Base-by-base conservation (phyloP, 2,329 filamentous ascomycete genomes). In the Leptographium lundbergii region DNA sequence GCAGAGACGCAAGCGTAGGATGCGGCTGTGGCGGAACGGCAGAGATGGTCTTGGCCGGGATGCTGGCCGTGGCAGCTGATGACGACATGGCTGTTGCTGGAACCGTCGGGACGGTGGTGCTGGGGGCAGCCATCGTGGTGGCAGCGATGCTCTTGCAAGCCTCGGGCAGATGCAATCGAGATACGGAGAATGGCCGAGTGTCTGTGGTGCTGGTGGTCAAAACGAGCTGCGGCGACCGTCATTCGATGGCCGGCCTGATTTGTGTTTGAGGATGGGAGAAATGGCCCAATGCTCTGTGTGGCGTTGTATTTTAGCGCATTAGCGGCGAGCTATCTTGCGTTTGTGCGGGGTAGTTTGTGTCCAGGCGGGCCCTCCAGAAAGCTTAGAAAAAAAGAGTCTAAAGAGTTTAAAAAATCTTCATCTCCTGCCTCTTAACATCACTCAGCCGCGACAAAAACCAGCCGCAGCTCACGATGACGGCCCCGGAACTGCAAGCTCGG, bases 401-500 rank as follows among this genome's bases (percentile, higher is more conserved):
- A 32, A 17, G 17, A 32, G 25, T 42, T 13, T 17, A 19, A 45
- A 45, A 45, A 45, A 45, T 45, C 42, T 45, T 17, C 42, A n/a
- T 6, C 4, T n/a, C 19, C 6, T 42, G 39, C 39, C 19, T 45
- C n/a, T n/a, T n/a, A 7, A 17, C 17, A 36, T 22, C n/a, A n/a
- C n/a, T 11, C n/a, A 24, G 22, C 42, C 24, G 51, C 45, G 22
- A 56, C 47, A 51, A 52, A 32, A 32, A 57, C n/a, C 25, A 22
- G 29, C 14, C 6, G 24, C 34, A 17, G 29, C 25, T 34, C 54
- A 65, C 61, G 55, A 82, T 81, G 79, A 70, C 75, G 2, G 69
- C 70, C 50, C 71, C 72, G 53, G 68, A 69, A 57, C 81, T 81
- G 42, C 73, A 75, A 58, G 80, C 77, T 39, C 70, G 76, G 25